phyloP scores from a whole-genome alignment of 345 rosid species.

The Conringia planisiliqua region DNA sequence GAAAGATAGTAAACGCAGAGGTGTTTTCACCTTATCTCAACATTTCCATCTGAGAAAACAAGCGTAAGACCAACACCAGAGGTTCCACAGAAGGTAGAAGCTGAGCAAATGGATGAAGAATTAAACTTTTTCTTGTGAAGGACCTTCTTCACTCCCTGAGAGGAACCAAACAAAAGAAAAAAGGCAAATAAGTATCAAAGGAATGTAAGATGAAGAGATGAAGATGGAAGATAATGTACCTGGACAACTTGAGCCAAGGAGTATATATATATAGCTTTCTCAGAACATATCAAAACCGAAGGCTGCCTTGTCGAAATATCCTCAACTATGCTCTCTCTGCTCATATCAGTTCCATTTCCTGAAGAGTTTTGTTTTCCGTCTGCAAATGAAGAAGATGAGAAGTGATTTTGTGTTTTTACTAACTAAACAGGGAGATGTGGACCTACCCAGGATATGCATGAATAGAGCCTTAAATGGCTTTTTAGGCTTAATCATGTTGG shows the following conservation, averaged over 20 bases:
- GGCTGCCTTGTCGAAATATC: slow-evolving; percentile 47
- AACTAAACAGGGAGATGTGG: not conserved
- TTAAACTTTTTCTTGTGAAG: slow-evolving; percentile 77
- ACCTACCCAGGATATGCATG: slow-evolving; percentile 72
- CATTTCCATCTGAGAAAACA: slow-evolving; percentile 54
- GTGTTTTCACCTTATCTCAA: slow-evolving; percentile 71
- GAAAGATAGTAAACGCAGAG: not conserved
- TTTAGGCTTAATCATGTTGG: slow-evolving; percentile 63
- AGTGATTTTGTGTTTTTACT: not conserved
- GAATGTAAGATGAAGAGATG: not conserved
- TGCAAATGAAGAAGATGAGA: slow-evolving; percentile 18
- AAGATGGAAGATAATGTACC: not conserved
- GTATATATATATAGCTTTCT: slow-evolving; percentile 81
- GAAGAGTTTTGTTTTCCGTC: slow-evolving; percentile 54
- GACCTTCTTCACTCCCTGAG: slow-evolving; percentile 73
- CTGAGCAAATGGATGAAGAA: slow-evolving; percentile 72
- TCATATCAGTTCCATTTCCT: slow-evolving; percentile 31
- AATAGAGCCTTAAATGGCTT: slow-evolving; percentile 76
- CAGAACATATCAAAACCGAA: slow-evolving; percentile 64
- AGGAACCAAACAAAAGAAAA: not conserved
- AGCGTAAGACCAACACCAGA: slow-evolving; percentile 73
- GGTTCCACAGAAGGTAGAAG: slow-evolving; percentile 57
- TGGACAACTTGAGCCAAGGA: slow-evolving; percentile 64
- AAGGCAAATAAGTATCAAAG: not conserved
- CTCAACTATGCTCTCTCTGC: slow-evolving; percentile 42